phyloP scores from a whole-genome alignment of 2,329 filamentous ascomycete species.

The Cercospora nicotianae region DNA sequence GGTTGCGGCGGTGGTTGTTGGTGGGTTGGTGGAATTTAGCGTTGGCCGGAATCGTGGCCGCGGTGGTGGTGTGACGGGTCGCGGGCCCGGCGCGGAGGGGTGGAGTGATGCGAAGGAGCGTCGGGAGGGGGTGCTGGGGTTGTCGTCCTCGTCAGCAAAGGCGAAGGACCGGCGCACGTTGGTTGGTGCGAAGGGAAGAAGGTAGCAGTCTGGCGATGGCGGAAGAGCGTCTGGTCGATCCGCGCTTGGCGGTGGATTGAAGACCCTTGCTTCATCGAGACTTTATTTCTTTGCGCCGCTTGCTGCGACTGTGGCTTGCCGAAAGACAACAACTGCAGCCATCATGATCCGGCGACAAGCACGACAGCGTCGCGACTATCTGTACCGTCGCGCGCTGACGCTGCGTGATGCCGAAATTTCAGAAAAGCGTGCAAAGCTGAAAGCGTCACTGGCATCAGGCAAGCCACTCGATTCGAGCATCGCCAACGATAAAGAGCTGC shows the following conservation, averaged over 20 bases:
- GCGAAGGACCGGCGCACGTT: constrained; percentile 9
- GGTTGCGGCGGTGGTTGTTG: constrained; percentile 17
- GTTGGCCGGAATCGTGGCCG: constrained; percentile 12
- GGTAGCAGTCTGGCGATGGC: background rate
- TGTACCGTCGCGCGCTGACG: constrained; percentile 84
- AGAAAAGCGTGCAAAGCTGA: constrained; percentile 84
- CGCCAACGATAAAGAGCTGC: constrained; percentile 79
- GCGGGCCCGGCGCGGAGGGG: background rate
- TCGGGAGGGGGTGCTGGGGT: constrained; percentile 7
- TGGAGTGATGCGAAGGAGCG: constrained; percentile 1
- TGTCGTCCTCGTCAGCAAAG: constrained; percentile 14
- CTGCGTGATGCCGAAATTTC: constrained; percentile 89
- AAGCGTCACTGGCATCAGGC: constrained; percentile 82
- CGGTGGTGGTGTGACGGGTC: constrained; percentile 1
- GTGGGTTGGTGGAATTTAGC: constrained; percentile 9
- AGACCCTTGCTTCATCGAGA: constrained; percentile 3
- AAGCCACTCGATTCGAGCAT: constrained; percentile 80
- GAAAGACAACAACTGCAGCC: constrained; percentile 30
- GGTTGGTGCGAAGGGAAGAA: constrained; percentile 3
- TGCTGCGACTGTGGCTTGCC: background rate
- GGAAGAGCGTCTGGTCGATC: constrained; percentile 4
- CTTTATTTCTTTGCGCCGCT: constrained; percentile 1
- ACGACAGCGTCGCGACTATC: constrained; percentile 78
- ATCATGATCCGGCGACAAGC: constrained; percentile 65
- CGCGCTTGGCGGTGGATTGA: constrained; percentile 2